These are phyloP conservation scores for Trifolium dubium DNA, from an alignment of 306 rosid genomes.

Conservation along the genomic window DNA sequence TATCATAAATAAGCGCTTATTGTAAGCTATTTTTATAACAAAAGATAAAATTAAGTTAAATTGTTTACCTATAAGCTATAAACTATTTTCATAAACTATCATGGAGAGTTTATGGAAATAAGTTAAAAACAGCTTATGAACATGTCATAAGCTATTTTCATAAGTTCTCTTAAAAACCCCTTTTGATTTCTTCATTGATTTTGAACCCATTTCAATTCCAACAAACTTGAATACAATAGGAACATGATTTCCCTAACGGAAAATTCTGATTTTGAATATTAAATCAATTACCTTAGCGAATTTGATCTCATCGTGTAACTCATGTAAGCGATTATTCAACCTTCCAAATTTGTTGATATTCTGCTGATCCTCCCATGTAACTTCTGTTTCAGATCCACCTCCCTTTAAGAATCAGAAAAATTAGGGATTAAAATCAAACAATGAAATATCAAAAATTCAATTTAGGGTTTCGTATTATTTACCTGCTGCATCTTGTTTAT, in stretches of 20 bases:
- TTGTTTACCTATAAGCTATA: background rate
- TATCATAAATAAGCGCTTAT: too few species aligned
- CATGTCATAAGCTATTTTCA: too few species aligned
- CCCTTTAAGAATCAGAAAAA: slow-evolving; percentile 47
- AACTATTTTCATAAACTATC: too few species aligned
- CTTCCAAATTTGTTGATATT: slow-evolving; percentile 90
- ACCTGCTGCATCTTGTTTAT: slow-evolving; percentile 63
- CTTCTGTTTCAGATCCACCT: slow-evolving; percentile 80
- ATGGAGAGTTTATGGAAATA: too few species aligned
- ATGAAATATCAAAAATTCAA: slow-evolving; percentile 1
- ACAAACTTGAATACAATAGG: background rate
- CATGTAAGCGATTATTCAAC: slow-evolving; percentile 87
- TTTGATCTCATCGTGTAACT: slow-evolving; percentile 90
- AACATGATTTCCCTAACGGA: background rate
- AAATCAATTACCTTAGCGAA: slow-evolving; percentile 65
- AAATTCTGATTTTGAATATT: background rate
- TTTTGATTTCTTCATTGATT: background rate
- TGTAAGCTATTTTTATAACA: too few species aligned
- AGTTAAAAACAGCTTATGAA: too few species aligned
- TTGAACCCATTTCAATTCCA: slow-evolving; percentile 5
- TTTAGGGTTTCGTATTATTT: slow-evolving; percentile 45
- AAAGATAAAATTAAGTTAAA: too few species aligned
- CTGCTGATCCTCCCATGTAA: slow-evolving; percentile 90
- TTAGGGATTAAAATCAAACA: background rate
- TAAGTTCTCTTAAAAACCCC: background rate